Conservation (phyloP, 441 rosid genomes). For the Melastoma candidum region DNA sequence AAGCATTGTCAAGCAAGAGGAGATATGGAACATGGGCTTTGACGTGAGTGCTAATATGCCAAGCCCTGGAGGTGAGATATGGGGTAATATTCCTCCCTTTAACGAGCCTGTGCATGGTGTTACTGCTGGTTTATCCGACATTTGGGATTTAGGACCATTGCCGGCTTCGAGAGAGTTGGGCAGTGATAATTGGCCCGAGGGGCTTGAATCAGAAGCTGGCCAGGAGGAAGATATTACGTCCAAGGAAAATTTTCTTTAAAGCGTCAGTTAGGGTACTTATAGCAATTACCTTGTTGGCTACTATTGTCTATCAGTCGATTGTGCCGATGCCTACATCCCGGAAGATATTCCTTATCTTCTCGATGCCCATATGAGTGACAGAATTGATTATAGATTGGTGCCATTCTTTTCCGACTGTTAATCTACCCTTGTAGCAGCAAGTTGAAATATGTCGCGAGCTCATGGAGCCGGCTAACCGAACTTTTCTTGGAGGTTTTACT, state of each 20-base stretch:
- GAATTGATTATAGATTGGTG: too few relatives aligned
- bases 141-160: constrained; percentile 45
- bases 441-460: too few relatives aligned
- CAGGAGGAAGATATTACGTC: constrained; percentile 19
- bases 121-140: constrained; percentile 41
- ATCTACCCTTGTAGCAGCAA: too few relatives aligned
- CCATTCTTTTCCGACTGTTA: too few relatives aligned
- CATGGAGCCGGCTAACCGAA: too few relatives aligned
- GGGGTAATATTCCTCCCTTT: constrained; percentile 37
- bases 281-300: constrained; percentile 16
- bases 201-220: constrained; percentile 21
- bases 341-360: too few relatives aligned
- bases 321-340: too few relatives aligned
- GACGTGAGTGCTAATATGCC: constrained; percentile 34
- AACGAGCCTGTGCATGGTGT: constrained; percentile 39
- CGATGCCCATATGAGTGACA: too few relatives aligned
- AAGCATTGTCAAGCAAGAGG: constrained; percentile 36
- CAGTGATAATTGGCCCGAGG: constrained; percentile 32
- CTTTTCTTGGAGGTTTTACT: too few relatives aligned
- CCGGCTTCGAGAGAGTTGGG: constrained; percentile 42
- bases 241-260: constrained; percentile 26
- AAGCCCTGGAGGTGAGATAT: constrained; percentile 35
- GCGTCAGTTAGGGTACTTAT: constrained; percentile 10
- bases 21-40: constrained; percentile 53
- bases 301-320: constrained; percentile 15